These are phyloP conservation scores for Karstenula rhodostoma DNA, from an alignment of 2,329 filamentous ascomycete species.

Conservation along the genomic window DNA sequence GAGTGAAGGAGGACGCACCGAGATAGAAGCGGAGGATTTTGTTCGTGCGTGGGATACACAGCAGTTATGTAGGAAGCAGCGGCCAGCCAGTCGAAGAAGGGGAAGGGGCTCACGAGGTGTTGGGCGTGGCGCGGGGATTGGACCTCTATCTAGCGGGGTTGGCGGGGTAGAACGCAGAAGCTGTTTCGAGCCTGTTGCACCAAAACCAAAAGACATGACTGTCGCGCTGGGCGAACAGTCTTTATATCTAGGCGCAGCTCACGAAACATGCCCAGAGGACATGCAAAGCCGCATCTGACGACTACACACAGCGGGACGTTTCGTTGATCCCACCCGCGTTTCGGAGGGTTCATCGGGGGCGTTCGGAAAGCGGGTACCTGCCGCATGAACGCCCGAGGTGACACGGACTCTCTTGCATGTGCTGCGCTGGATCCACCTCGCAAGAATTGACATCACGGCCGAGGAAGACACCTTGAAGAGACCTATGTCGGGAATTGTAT, in stretches of 20 bases:
- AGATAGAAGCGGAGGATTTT: slow-evolving; percentile 17
- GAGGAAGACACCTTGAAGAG: background rate
- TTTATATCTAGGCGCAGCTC: background rate
- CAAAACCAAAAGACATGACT: background rate
- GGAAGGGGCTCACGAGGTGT: slow-evolving; percentile 29
- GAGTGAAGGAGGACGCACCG: slow-evolving; percentile 15
- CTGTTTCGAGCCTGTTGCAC: slow-evolving; percentile 8
- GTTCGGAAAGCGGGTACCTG: slow-evolving; percentile 10
- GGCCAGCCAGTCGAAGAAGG: slow-evolving; percentile 31
- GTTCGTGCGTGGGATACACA: slow-evolving; percentile 29
- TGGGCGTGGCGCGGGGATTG: background rate
- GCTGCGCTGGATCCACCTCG: background rate
- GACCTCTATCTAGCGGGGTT: background rate
- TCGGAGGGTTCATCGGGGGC: slow-evolving; percentile 4
- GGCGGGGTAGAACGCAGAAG: slow-evolving; percentile 11
- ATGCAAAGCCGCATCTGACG: background rate
- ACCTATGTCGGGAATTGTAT: slow-evolving; percentile 26
- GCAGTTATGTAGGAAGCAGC: slow-evolving; percentile 31
- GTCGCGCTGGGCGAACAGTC: slow-evolving; percentile 9
- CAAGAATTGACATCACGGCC: slow-evolving; percentile 3
- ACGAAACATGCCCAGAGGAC: slow-evolving; percentile 8
- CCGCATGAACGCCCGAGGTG: slow-evolving; percentile 14
- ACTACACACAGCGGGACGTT: background rate
- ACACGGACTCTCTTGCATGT: slow-evolving; percentile 1
- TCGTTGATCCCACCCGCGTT: slow-evolving; percentile 1